Evolutionary conservation across 208 protist species (phyloP).

Genomic region (Trypanosoma theileri): DNA sequence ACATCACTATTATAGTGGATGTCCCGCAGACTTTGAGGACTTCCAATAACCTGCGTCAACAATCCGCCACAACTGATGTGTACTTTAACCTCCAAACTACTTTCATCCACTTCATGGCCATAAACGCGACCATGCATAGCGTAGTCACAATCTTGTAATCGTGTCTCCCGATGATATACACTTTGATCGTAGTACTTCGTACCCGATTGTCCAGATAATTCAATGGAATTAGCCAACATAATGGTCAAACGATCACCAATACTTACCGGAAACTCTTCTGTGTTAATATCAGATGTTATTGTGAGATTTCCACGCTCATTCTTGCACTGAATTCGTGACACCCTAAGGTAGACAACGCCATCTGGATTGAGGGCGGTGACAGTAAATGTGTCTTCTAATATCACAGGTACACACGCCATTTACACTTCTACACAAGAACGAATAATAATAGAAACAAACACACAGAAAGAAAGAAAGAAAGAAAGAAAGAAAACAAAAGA

Average conservation of each 20-base stretch:
- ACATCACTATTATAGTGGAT: conserved; percentile 91
- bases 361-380: conserved; percentile 77
- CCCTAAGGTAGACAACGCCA: conserved; percentile 79
- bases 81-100: conserved; percentile 82
- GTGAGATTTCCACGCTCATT: conserved; percentile 76
- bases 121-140: conserved; percentile 98
- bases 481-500: not conserved
- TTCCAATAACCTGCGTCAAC: conserved; percentile 94
- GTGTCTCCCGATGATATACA: conserved; percentile 85
- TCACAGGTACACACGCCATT: conserved; percentile 62
- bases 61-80: conserved; percentile 97
- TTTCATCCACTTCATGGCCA: conserved; percentile 90
- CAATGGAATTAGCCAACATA: conserved; percentile 92
- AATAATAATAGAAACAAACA: conserved; percentile 7
- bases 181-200: conserved; percentile 90
- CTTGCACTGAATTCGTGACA: conserved; percentile 83
- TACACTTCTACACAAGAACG: not conserved
- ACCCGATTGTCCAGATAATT: conserved; percentile 78
- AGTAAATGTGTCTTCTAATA: conserved; percentile 90
- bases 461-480: conserved; percentile 10
- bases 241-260: conserved; percentile 92
- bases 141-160: conserved; percentile 96
- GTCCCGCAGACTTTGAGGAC: conserved; percentile 80
- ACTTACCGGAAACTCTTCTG: conserved; percentile 95
- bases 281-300: conserved; percentile 94